Evolutionary conservation across 2,329 filamentous ascomycete species (phyloP).

Genomic region (Calonectria multiphialidica): DNA sequence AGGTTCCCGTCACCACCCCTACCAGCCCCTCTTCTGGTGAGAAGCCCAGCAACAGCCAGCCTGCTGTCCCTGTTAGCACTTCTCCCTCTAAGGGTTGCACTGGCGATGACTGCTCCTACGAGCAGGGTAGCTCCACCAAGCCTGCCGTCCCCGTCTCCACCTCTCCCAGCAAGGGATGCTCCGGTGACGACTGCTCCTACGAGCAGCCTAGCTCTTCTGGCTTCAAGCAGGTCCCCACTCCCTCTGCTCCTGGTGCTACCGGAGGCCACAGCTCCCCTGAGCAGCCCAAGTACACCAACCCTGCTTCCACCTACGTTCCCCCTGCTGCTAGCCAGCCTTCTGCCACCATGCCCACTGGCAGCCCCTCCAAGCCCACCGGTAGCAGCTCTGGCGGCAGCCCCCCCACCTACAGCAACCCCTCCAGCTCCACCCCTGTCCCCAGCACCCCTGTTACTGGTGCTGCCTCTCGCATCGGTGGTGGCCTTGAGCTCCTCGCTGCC

Average conservation of each 20-base stretch:
- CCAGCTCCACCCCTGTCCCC: neutral
- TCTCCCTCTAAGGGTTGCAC: constrained; percentile 6
- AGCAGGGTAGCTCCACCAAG: neutral
- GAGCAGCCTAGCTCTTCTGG: constrained; percentile 9
- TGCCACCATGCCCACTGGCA: neutral
- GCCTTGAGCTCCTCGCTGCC: constrained; percentile 45
- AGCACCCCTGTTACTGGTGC: constrained; percentile 40
- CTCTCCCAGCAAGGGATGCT: neutral
- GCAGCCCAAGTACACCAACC: constrained; percentile 22
- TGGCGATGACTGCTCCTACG: too few species aligned
- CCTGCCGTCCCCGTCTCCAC: constrained; percentile 4
- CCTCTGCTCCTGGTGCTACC: constrained; percentile 2
- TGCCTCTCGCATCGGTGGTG: constrained; percentile 47
- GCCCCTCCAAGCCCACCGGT: neutral
- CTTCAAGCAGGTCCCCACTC: constrained; percentile 13
- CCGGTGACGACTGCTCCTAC: neutral
- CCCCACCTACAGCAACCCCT: constrained; percentile 12
- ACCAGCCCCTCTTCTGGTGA: constrained; percentile 43
- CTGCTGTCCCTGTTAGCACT: constrained; percentile 45
- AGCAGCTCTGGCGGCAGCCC: constrained; percentile 9
- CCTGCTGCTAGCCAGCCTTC: constrained; percentile 6
- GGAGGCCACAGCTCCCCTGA: neutral
- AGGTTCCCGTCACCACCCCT: constrained; percentile 48
- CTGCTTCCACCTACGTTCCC: constrained; percentile 8
- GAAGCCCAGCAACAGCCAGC: constrained; percentile 47